These are phyloP conservation scores for Candida sakaeoensis DNA, from an alignment of 805 yeast species.

Conservation along the genomic window DNA sequence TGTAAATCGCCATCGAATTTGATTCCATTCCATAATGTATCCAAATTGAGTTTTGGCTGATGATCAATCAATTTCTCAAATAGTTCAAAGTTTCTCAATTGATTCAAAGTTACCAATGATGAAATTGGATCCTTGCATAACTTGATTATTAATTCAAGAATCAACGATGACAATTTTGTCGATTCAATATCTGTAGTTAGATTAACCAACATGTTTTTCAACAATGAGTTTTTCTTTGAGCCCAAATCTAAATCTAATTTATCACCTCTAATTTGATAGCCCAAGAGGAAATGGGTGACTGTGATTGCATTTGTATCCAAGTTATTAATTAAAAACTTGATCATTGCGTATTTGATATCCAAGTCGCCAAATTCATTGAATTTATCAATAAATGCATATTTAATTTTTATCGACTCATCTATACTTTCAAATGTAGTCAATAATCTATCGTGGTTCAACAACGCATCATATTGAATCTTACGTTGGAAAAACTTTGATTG, in stretches of 20 bases:
- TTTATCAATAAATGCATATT: conserved; percentile 69
- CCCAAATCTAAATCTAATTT: conserved; percentile 44
- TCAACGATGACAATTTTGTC: conserved; percentile 52
- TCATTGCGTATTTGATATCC: conserved; percentile 51
- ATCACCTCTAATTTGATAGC: conserved; percentile 51
- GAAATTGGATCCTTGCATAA: conserved; percentile 57
- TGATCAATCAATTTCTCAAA: conserved; percentile 48
- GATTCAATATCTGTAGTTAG: conserved; percentile 54
- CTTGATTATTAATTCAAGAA: conserved; percentile 60
- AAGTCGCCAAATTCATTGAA: conserved; percentile 41
- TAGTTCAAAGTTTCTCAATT: conserved; percentile 48
- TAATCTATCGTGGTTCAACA: conserved; percentile 54
- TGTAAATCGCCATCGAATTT: conserved; percentile 42
- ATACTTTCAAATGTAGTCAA: conserved; percentile 69
- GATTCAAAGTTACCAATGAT: conserved; percentile 46
- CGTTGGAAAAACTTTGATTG: conserved; percentile 27
- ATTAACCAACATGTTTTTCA: conserved; percentile 50
- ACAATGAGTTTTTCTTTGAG: conserved; percentile 50
- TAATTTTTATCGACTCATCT: conserved; percentile 73
- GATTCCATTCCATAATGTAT: conserved; percentile 53
- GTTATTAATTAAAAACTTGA: conserved; percentile 54
- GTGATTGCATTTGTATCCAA: conserved; percentile 44
- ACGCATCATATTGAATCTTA: conserved; percentile 14
- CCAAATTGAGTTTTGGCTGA: conserved; percentile 52
- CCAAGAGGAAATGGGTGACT: conserved; percentile 73